A percentile compares a stretch with the other conserved stretches of the same genome.
These are phyloP conservation scores for Naganishia kalamii DNA, from an alignment of 768 basidiomycete species.

Conservation along the genomic window DNA sequence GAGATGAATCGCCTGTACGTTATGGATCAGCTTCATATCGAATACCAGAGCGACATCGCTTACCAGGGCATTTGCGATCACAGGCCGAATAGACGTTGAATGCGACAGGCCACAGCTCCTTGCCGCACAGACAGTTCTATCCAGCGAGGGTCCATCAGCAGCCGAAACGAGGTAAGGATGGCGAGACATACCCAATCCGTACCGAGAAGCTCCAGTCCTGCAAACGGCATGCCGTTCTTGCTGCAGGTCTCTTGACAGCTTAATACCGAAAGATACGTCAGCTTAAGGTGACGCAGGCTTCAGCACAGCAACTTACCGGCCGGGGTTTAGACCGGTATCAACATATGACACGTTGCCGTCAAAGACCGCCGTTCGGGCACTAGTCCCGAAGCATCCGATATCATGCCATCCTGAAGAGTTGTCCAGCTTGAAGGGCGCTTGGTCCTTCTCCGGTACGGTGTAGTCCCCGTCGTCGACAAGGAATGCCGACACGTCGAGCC, in stretches of 20 bases:
- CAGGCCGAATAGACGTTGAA: slow-evolving; percentile 7
- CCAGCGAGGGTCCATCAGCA: not conserved
- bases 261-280: not conserved
- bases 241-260: slow-evolving; percentile 9
- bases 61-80: not conserved
- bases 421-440: slow-evolving; percentile 25
- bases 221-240: slow-evolving; percentile 6
- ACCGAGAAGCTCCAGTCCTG: not conserved
- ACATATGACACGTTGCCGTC: slow-evolving; percentile 23
- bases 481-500: slow-evolving; percentile 27
- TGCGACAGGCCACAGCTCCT: not conserved
- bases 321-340: slow-evolving; percentile 25
- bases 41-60: not conserved
- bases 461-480: slow-evolving; percentile 31
- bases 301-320: slow-evolving; percentile 24
- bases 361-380: not conserved
- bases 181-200: not conserved
- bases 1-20: not conserved
- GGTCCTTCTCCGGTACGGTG: slow-evolving; percentile 25
- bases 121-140: slow-evolving; percentile 1
- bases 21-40: not conserved
- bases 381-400: slow-evolving; percentile 27
- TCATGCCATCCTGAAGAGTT: slow-evolving; percentile 36
- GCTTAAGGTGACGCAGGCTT: not conserved
- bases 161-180: not conserved